Conservation (phyloP, 768 basidiomycete genomes). For the Hirschioporus abietinus region DNA sequence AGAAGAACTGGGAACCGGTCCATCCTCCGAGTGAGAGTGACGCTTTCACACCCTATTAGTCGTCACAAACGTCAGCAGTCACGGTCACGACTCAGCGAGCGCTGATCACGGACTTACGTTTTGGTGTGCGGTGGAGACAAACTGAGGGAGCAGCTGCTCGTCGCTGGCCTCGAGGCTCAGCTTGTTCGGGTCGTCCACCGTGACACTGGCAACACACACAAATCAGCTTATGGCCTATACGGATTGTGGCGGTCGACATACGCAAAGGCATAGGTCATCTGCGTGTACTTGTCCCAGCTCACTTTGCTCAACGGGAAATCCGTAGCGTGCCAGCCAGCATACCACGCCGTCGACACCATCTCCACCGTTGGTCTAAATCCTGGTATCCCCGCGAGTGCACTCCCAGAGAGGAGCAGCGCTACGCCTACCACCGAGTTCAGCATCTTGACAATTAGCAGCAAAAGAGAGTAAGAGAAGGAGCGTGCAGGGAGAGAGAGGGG, state of each 20-base stretch:
- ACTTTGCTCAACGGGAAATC: conserved; percentile 37
- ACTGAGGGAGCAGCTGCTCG: conserved; percentile 17
- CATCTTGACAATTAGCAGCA: not conserved
- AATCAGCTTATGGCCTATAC: not conserved
- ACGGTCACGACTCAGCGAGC: not conserved
- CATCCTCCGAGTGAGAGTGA: conserved; percentile 63
- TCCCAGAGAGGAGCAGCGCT: not conserved
- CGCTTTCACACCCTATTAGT: conserved; percentile 55
- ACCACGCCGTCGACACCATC: conserved; percentile 47
- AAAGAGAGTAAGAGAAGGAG: not conserved
- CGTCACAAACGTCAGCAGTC: not conserved
- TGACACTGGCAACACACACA: conserved; percentile 11
- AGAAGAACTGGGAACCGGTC: conserved; percentile 60
- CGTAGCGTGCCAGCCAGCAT: conserved; percentile 44
- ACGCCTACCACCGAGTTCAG: not conserved
- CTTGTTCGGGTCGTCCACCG: conserved; percentile 15
- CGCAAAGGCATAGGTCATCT: conserved; percentile 60
- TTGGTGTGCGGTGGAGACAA: conserved; percentile 16
- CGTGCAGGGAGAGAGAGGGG: not conserved
- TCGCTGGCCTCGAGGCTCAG: conserved; percentile 23
- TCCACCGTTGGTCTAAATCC: not conserved
- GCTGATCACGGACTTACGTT: conserved; percentile 12
- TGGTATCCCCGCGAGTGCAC: not conserved
- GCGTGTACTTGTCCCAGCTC: conserved; percentile 52
- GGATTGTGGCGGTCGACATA: conserved; percentile 28